Base-by-base conservation (phyloP, 176 grass and related monocot species). In the barley (Hordeum vulgare) region DNA sequence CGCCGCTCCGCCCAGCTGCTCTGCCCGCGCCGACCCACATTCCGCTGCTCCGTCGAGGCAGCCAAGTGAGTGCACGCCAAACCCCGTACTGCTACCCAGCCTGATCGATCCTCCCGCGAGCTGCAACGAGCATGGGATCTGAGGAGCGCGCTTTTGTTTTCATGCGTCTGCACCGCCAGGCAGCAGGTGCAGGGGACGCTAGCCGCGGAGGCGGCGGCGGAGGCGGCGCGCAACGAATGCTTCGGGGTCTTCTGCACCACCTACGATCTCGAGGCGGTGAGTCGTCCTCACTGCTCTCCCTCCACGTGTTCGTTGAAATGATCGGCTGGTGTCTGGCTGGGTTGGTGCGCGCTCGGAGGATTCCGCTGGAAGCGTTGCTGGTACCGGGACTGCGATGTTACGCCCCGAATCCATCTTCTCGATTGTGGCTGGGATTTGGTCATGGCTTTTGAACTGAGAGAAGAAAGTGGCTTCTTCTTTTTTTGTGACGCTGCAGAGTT, bases 191-290 rank as follows among this genome's bases (percentile, higher is more conserved):
- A 82, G 66, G 80, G 67, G 34, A 21, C 26, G 4, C 71, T 33
- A 4, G 56, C 88, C 1, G 79, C 83, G 37, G 90, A 86, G 82
- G 83, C n/a, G 23, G 68, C 90, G 72, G 58, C 89, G 37, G 61
- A 82, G n/a, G 82, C 77, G 25, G 42, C n/a, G 77, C 76, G 24
- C 28, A 78, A 37, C 25, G 93, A 93, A 20, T 93, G 93, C 66
- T 98, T 76, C 79, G 96, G 93, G 71, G 89, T 98, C 60, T 98
- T 98, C 80, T 94, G 93, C 87, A 95, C 80, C 68, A 98, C 87
- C 75, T 98, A 98, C 72, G 93, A 98, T 40, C 92, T 98, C 60
- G 84, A 85, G 81, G 87, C 79, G 89, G 96, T 98, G 77, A 89
- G 81, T 86, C 26, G 49, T 28, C 39, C 59, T 37, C 28, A 1